phyloP scores from a whole-genome alignment of 192 early-diverging fungal genomes.

The Lunasporangiospora selenospora region DNA sequence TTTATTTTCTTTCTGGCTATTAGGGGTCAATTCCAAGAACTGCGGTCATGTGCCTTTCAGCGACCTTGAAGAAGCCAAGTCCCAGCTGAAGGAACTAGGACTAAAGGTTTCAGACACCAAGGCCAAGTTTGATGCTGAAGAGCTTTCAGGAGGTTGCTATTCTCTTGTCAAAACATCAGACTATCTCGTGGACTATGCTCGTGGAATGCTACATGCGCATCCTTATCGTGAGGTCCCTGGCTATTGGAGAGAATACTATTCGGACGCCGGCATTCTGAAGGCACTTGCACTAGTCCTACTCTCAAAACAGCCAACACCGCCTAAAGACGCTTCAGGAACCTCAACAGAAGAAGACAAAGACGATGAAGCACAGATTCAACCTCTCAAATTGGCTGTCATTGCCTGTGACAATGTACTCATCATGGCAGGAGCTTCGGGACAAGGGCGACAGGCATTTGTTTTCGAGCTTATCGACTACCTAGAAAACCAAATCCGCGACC shows the following conservation, averaged over 20 bases:
- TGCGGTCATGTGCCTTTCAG: constrained; percentile 28
- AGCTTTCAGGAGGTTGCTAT: background rate
- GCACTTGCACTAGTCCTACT: constrained; percentile 21
- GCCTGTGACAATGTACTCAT: constrained; percentile 61
- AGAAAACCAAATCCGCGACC: constrained; percentile 10
- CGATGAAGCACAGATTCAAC: background rate
- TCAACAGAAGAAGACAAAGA: background rate
- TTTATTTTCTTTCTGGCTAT: background rate
- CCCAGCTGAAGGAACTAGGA: background rate
- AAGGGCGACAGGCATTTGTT: constrained; percentile 24
- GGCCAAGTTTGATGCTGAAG: background rate
- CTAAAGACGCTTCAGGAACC: background rate
- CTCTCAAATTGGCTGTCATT: constrained; percentile 41
- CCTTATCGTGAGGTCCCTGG: constrained; percentile 58
- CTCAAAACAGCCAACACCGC: too few species aligned
- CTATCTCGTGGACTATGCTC: constrained; percentile 32
- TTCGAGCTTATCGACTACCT: constrained; percentile 32
- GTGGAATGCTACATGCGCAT: constrained; percentile 47
- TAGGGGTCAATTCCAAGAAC: constrained; percentile 10
- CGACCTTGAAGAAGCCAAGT: constrained; percentile 5
- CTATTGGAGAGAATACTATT: constrained; percentile 56
- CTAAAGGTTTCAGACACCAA: background rate
- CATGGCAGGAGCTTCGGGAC: constrained; percentile 61
- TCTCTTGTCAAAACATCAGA: constrained; percentile 16
- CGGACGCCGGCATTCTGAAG: constrained; percentile 56